Percentiles rank a stretch among this genome's conserved stretches.
Conservation (phyloP, 192 early-diverging fungal species). For the Funneliformis geosporum region DNA sequence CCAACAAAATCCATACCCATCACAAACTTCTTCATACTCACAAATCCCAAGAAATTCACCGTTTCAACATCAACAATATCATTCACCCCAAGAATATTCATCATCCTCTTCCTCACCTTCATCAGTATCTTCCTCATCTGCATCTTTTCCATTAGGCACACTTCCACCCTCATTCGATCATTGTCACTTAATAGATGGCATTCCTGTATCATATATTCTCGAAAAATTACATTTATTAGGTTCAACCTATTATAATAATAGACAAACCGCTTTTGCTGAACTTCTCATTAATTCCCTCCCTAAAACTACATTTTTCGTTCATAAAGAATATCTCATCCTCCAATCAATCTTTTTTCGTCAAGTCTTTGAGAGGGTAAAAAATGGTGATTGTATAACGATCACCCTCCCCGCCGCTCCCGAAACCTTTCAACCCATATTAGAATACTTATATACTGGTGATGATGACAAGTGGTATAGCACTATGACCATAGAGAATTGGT, state of each 20-base stretch:
- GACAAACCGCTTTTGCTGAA: conserved; percentile 15
- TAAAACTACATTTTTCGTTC: neutral
- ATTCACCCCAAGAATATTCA: neutral
- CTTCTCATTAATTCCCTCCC: neutral
- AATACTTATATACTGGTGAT: conserved; percentile 24
- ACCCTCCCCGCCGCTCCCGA: conserved; percentile 8
- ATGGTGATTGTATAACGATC: conserved; percentile 19
- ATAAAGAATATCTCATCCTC: conserved; percentile 26
- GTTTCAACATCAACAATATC: neutral
- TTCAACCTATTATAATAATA: conserved; percentile 10
- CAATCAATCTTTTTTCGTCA: conserved; percentile 25
- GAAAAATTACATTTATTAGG: conserved; percentile 21
- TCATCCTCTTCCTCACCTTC: neutral
- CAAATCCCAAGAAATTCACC: neutral
- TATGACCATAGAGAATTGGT: conserved; percentile 9
- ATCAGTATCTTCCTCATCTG: neutral
- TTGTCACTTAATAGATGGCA: neutral
- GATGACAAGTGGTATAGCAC: conserved; percentile 5
- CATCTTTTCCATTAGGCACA: neutral
- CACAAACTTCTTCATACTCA: neutral
- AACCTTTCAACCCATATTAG: conserved; percentile 1
- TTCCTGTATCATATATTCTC: conserved; percentile 10
- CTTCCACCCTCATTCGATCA: neutral
- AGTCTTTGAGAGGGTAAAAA: conserved; percentile 8
- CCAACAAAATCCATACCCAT: neutral